Evolutionary conservation across 192 early-diverging fungal species (phyloP), one percentile per base, ranked within the genome.

Genomic region (Umbelopsis isabellina): DNA sequence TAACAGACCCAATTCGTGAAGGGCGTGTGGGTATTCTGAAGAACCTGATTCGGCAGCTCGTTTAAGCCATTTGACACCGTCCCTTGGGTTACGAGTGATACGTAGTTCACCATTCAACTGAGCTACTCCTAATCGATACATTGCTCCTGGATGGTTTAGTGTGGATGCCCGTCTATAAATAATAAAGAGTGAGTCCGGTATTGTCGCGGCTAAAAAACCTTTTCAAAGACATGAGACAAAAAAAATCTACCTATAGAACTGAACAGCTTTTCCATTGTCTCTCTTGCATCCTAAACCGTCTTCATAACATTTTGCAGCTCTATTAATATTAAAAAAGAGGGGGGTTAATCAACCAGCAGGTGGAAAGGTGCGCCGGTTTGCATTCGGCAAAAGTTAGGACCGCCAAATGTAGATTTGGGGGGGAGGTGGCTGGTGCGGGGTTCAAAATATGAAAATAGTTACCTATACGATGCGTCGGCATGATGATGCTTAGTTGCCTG

Each of bases 401-500:
- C 55, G 55, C 55, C 48, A 49, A 49, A 49, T 20, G 20, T 49
- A 18, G 53, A 30, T 41, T 41, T 2, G 27, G 55, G 55, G 25
- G 55, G 55, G 55, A 4, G 15, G 30, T 11, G 30, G 30, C 9
- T n/a, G 41, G 41, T 50, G 47, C 27, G 44, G 50, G 44, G 35
- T 45, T 46, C 10, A 46, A 66, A 53, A 51, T 52, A 25, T 35
- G 55, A 61, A 61, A 61, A 61, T 61, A 45, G 30, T 52, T 76
- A 77, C 76, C 88, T 72, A 74, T 87, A 93, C 9, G 85, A 82
- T 21, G 91, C 88, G 53, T 86, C 85, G 18, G 92, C 78, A 70
- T 90, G 87, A 30, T 79, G 81, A 69, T 89, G 87, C 68, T 91
- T 92, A 15, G 90, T 88, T 4, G 93, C 91, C 41, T 82, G 81